These are phyloP conservation scores for Botrytis aclada DNA, from an alignment of 2,329 filamentous ascomycete genomes.

Conservation along the genomic window DNA sequence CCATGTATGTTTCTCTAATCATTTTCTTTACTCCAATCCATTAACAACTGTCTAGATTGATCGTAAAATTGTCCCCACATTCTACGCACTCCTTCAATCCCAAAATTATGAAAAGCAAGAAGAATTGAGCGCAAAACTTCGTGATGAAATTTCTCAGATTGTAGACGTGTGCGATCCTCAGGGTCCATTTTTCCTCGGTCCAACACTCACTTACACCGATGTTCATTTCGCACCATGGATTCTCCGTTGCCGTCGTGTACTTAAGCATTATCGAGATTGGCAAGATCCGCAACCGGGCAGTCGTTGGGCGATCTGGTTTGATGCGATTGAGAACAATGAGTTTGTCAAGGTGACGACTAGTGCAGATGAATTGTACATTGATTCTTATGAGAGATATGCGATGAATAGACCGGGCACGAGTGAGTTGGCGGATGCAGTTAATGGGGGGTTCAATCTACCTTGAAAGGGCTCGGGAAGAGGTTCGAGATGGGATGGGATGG, in stretches of 20 bases:
- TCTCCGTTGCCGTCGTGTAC: conserved; percentile 39
- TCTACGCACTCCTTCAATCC: conserved; percentile 70
- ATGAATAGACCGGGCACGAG: conserved; percentile 59
- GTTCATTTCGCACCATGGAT: conserved; percentile 43
- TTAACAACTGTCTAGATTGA: conserved; percentile 56
- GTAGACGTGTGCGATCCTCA: conserved; percentile 38
- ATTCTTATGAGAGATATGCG: conserved; percentile 68
- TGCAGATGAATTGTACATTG: conserved; percentile 56
- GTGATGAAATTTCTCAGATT: conserved; percentile 56
- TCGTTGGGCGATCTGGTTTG: conserved; percentile 40
- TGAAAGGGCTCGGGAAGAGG: conserved; percentile 8
- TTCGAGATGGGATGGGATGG: background rate
- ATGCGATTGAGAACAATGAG: conserved; percentile 41
- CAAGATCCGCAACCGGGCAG: conserved; percentile 38
- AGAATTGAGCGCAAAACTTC: conserved; percentile 58
- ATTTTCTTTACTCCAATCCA: background rate
- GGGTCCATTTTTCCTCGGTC: conserved; percentile 40
- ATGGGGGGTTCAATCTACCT: conserved; percentile 45
- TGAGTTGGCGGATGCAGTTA: conserved; percentile 57
- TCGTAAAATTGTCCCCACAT: conserved; percentile 69
- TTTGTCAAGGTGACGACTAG: conserved; percentile 41
- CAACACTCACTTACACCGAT: conserved; percentile 40
- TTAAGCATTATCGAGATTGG: conserved; percentile 42
- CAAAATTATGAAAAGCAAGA: conserved; percentile 58
- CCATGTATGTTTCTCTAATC: conserved; percentile 53